Evolutionary conservation across 306 rosid species (phyloP), one percentile per base, ranked within the genome.

Genomic region (Argentina anserina): DNA sequence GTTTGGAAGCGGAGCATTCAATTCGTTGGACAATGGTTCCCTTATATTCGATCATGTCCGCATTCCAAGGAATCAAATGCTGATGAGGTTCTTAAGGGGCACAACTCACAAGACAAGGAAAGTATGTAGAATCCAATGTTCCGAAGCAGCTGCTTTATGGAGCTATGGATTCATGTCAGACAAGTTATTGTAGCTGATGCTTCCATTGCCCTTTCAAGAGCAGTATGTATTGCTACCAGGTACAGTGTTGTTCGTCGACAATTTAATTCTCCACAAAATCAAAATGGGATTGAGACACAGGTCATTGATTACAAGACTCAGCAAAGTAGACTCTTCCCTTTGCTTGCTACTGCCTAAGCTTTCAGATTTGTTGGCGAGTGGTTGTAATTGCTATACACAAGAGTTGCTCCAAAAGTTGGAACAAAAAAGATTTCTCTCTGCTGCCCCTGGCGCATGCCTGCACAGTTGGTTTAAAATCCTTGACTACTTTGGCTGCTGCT

Each of bases 391-490:
- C 87, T 93, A 41, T 91, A 87, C 56, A 86, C 77, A n/a, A 49
- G 97, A 93, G 63, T 96, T 93, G 73, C 83, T 88, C 20, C 82
- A 80, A 81, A 87, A 88, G 81, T 75, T 93, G 84, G 84, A 82
- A 75, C 90, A 85, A 71, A 89, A 68, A 52, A 94, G n/a, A 93
- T 69, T 93, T 87, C 82, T 86, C 97, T 21, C 87, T 94, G 46
- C 82, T 93, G 76, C 87, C 97, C 9, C 94, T 89, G 86, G 97
- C 94, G 60, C 98, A 93, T 85, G 97, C 98, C 41, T 93, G 97
- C 84, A 89, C 97, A 33, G 97, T 97, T 0, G 98, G 97, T 42
- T 86, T 93, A 87, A 93, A 93, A 86, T 89, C 94, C 31, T 73
- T 93, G 87, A 93, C 98, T 49, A 93, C 98, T 36, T 72, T 92